Base-by-base conservation (phyloP, 2,329 filamentous ascomycete species). In the Aspergillus aculeatus region DNA sequence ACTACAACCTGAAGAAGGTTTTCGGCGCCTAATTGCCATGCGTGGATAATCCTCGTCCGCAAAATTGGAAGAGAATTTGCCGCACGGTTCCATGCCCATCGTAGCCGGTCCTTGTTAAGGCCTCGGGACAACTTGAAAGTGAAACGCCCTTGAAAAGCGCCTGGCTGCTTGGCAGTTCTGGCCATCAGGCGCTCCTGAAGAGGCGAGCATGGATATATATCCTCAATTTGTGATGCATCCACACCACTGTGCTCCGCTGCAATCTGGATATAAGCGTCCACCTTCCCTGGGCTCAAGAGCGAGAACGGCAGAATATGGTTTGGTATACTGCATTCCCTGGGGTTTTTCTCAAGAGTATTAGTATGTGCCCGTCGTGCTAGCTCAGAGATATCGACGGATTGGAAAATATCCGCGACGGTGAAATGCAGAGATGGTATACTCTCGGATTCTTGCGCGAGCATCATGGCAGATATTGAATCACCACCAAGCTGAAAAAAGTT, bases 401-500 rank as follows among this genome's bases (percentile, higher is more conserved):
- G 3, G 23, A 4, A 23, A 58, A 64, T 1, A 62, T 23, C 16
- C 60, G 41, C 6, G 53, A 29, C 2, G 60, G 47, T 1, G 51
- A 16, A 3, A 60, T n/a, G 14, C 38, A n/a, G 9, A 58, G 5
- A 12, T 44, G 54, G 5, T 19, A 31, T 9, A 14, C n/a, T 4
- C 54, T 29, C 12, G 9, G 57, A 54, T 1, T 21, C 24, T 9
- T 26, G 24, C 2, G 48, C 35, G 12, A 57, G 62, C 50, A 50
- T 60, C 64, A 71, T 66, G 2, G 68, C 67, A 16, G 56, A 61
- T 35, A 71, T 59, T 1, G 69, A 71, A 52, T 70, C 66, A 5
- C 68, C 68, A 12, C 68, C 68, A 0, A 69, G 54, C 4, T 58
- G 61, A 62, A 71, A 67, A 61, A 70, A 69, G 61, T 59, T 66